Conservation (phyloP, 345 rosid genomes). For the Arabidopsis thaliana region TAIR10.1 NC_003076.8:26297501-26298000, state of each 20-base stretch:
- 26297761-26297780: neutral
- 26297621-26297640: conserved; percentile 95
- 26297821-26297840: conserved; percentile 16
- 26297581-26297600: conserved; percentile 81
- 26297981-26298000: conserved; percentile 6
- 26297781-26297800: conserved; percentile 26
- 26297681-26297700: conserved; percentile 89
- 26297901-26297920: conserved; percentile 43
- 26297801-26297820: conserved; percentile 8
- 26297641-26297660: conserved; percentile 96
- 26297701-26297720: conserved; percentile 63
- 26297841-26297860: conserved; percentile 33
- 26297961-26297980: conserved; percentile 1
- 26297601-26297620: conserved; percentile 77
- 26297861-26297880: conserved; percentile 18
- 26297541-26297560: conserved; percentile 93
- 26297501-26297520: conserved; percentile 93
- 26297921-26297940: conserved; percentile 17
- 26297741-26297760: neutral
- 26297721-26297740: neutral
- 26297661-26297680: conserved; percentile 90
- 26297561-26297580: conserved; percentile 98
- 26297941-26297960: conserved; percentile 30
- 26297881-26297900: conserved; percentile 35
- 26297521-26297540: conserved; percentile 99